Evolutionary conservation across 2,329 filamentous ascomycete species (phyloP).

Genomic region (Aspergillus quadricinctus): DNA sequence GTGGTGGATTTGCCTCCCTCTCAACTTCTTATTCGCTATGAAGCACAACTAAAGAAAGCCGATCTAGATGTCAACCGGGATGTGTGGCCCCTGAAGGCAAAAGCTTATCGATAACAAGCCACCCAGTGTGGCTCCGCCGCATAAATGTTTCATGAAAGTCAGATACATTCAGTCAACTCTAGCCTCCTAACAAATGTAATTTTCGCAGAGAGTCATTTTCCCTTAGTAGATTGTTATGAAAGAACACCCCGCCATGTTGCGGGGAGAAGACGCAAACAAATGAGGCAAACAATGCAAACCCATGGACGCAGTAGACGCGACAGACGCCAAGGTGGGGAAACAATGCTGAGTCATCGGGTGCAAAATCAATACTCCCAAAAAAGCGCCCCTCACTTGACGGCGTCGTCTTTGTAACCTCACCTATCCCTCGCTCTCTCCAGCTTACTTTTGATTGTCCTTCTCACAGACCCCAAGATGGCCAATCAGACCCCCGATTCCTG

Average conservation of each 20-base stretch:
- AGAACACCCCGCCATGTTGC: background rate
- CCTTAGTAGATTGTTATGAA: background rate
- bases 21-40: background rate
- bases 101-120: slow-evolving; percentile 22
- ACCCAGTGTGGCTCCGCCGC: slow-evolving; percentile 9
- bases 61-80: background rate
- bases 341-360: slow-evolving; percentile 27
- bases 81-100: background rate
- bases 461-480: slow-evolving; percentile 60
- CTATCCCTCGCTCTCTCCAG: slow-evolving; percentile 1
- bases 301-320: slow-evolving; percentile 10
- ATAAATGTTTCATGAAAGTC: background rate
- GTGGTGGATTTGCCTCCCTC: background rate
- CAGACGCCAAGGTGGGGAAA: slow-evolving; percentile 9
- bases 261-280: background rate
- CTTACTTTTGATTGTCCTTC: slow-evolving; percentile 11
- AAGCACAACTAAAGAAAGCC: background rate
- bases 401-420: slow-evolving; percentile 2
- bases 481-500: slow-evolving; percentile 76
- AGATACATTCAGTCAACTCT: background rate
- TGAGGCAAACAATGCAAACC: slow-evolving; percentile 11
- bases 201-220: background rate
- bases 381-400: slow-evolving; percentile 23
- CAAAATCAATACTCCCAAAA: slow-evolving; percentile 21
- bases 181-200: background rate